Conservation (phyloP, 495 filamentous ascomycete species). For the Hypoxylon trugodes region DNA sequence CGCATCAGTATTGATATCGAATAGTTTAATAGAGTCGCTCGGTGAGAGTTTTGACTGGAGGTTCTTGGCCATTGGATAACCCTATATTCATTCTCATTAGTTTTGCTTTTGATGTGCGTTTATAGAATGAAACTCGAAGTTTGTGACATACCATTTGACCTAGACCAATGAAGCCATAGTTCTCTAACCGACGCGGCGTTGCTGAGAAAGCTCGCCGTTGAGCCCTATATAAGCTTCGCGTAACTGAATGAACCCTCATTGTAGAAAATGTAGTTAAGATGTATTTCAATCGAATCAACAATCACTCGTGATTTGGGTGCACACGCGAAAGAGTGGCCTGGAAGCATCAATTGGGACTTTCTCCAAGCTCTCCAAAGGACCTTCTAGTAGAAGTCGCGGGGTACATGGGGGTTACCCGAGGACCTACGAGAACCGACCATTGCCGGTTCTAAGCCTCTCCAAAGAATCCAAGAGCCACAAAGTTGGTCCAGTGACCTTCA, state of each 20-base stretch:
- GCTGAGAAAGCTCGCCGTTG: slow-evolving; percentile 65
- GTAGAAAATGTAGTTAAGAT: neutral
- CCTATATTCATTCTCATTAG: slow-evolving; percentile 47
- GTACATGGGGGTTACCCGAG: slow-evolving; percentile 25
- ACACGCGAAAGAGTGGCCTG: neutral
- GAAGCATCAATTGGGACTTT: slow-evolving; percentile 30
- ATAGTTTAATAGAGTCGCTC: slow-evolving; percentile 72
- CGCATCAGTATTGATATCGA: slow-evolving; percentile 75
- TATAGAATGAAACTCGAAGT: neutral
- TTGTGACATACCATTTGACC: slow-evolving; percentile 80
- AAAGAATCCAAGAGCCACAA: neutral
- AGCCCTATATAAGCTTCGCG: slow-evolving; percentile 39
- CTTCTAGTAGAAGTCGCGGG: slow-evolving; percentile 29
- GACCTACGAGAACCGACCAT: slow-evolving; percentile 37
- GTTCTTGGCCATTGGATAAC: slow-evolving; percentile 90
- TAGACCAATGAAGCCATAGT: slow-evolving; percentile 85
- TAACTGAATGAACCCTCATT: slow-evolving; percentile 46
- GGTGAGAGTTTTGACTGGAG: slow-evolving; percentile 77
- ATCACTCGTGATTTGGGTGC: neutral
- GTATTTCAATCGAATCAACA: neutral
- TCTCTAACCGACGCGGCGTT: slow-evolving; percentile 62
- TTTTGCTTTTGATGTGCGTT: neutral
- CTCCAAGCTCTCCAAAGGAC: slow-evolving; percentile 25
- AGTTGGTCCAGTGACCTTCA: slow-evolving; percentile 24
- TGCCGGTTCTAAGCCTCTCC: slow-evolving; percentile 39